These are phyloP conservation scores for Linum trigynum DNA, from an alignment of 345 rosid species.

Conservation along the genomic window DNA sequence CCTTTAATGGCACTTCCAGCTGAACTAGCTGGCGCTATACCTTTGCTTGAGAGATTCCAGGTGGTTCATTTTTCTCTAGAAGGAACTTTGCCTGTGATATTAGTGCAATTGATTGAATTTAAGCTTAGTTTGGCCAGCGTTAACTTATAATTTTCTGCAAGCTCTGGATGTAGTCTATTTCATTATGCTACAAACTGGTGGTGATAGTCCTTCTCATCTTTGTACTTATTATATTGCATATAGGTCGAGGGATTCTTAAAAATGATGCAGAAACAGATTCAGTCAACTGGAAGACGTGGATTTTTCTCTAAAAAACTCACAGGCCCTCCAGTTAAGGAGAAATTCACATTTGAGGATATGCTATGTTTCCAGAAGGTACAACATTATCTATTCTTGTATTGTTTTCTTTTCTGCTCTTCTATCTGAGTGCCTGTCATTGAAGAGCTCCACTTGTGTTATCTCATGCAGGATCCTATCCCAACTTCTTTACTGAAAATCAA, in stretches of 20 bases:
- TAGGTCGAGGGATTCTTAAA: conserved; percentile 85
- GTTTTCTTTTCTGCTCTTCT: background rate
- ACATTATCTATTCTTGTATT: background rate
- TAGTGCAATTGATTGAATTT: background rate
- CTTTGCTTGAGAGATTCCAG: conserved; percentile 92
- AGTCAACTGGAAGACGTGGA: conserved; percentile 78
- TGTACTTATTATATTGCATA: conserved; percentile 6
- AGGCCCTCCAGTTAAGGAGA: conserved; percentile 66
- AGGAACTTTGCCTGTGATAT: background rate
- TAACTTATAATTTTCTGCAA: background rate
- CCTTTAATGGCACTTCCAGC: conserved; percentile 61
- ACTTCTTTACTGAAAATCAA: conserved; percentile 84
- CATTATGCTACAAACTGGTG: background rate
- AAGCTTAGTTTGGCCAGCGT: background rate
- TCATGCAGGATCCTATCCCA: conserved; percentile 80
- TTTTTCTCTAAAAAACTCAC: conserved; percentile 72
- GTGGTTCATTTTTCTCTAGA: conserved; percentile 19
- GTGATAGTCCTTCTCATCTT: background rate
- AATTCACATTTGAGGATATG: conserved; percentile 94
- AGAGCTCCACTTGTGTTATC: conserved; percentile 13
- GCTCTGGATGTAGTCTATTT: background rate
- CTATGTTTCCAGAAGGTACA: conserved; percentile 87
- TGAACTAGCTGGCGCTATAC: conserved; percentile 88
- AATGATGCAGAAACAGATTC: conserved; percentile 93
- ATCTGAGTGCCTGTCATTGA: background rate